Percentiles rank a stretch among this genome's conserved stretches.
phyloP scores from a whole-genome alignment of 768 basidiomycete species.

The Suillus clintonianus region DNA sequence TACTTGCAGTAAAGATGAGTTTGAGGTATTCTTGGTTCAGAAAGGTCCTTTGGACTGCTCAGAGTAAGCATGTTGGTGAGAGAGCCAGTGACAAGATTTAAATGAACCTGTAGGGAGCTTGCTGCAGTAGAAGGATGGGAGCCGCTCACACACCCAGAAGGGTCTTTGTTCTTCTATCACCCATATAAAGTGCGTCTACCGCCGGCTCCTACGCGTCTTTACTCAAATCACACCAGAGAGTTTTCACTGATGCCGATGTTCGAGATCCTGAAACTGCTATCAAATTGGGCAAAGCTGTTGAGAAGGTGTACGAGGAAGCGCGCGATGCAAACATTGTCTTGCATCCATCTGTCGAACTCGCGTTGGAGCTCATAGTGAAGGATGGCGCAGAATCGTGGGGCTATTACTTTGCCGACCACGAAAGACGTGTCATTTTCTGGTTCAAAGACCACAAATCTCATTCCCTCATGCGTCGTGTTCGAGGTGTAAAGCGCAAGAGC shows the following conservation, averaged over 20 bases:
- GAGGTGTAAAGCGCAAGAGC: slow-evolving; percentile 37
- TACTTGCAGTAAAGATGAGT: not conserved
- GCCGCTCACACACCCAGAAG: slow-evolving; percentile 52
- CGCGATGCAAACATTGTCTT: not conserved
- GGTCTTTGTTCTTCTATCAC: slow-evolving; percentile 53
- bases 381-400: not conserved
- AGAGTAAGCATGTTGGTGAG: not conserved
- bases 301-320: not conserved
- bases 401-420: slow-evolving; percentile 53
- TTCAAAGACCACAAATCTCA: slow-evolving; percentile 38
- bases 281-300: not conserved
- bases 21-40: no score
- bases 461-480: slow-evolving; percentile 33
- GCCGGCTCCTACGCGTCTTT: not conserved
- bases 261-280: not conserved
- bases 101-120: not conserved
- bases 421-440: no score
- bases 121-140: slow-evolving; percentile 36
- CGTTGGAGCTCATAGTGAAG: slow-evolving; percentile 6
- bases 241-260: slow-evolving; percentile 13
- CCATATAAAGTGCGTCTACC: slow-evolving; percentile 34
- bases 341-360: slow-evolving; percentile 1
- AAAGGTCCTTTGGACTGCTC: not conserved
- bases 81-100: not conserved
- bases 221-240: slow-evolving; percentile 1